A percentile compares a stretch with the other conserved stretches of the same genome.
Conservation (phyloP, 2,329 filamentous ascomycete species). For the Scedosporium aurantiacum region DNA sequence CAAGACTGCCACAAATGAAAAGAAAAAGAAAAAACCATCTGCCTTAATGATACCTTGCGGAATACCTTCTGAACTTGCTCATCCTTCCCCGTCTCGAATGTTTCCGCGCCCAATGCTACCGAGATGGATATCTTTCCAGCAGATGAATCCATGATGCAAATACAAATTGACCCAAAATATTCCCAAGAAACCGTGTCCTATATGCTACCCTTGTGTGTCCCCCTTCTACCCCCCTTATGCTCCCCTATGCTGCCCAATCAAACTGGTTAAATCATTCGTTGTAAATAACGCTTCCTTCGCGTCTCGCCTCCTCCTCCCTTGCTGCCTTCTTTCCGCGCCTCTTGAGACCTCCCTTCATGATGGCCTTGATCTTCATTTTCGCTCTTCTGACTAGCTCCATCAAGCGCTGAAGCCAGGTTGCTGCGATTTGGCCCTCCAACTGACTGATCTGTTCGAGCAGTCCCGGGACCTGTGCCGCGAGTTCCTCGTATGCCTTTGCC, state of each 20-base stretch:
- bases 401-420: not conserved
- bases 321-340: not conserved
- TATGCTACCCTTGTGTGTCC: not conserved
- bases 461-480: not conserved
- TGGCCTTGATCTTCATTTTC: not conserved
- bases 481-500: not conserved
- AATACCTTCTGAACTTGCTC: not conserved
- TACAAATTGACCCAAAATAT: not conserved
- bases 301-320: not conserved
- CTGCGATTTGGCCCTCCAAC: not conserved
- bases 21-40: too few species aligned
- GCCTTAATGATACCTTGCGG: too few species aligned
- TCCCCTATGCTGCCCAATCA: too few species aligned
- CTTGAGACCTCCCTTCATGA: not conserved
- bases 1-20: too few species aligned
- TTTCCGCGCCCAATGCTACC: not conserved
- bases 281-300: not conserved
- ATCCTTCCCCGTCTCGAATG: not conserved
- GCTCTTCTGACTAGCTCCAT: not conserved
- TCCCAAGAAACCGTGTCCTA: not conserved
- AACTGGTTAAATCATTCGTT: not conserved
- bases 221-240: too few species aligned
- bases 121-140: not conserved
- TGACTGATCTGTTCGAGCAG: not conserved
- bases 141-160: not conserved